Base-by-base conservation (phyloP, 1,284 basidiomycete species). In the Stygiomarasmius scandens region DNA sequence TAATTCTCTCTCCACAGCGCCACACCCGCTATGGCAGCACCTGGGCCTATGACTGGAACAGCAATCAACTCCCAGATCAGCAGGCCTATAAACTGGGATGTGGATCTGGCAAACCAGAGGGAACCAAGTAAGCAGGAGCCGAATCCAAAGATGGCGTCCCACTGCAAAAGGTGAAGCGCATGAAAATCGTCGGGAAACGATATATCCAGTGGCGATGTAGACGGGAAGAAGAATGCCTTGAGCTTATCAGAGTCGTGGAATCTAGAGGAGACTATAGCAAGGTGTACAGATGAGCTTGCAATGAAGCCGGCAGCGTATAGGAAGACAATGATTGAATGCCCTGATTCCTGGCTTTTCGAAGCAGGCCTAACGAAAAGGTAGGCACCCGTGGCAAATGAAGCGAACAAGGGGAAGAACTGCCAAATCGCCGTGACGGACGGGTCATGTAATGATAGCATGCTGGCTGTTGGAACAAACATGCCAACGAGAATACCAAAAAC, bases 1-100 rank as follows among this genome's bases (percentile, higher is more conserved):
- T 46, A 19, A 2, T 60, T 51, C 44, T 82, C 79, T 54, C 75
- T 68, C 78, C 80, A 81, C 48, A 79, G 61, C 16, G 75, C 66
- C 2, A 76, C 68, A 0, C 72, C 77, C 16, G 70, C 67, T 19
- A 80, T 64, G 9, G 77, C 74, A 48, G 80, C 78, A 2, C 77
- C 77, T 2, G 78, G 77, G 0, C 80, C 81, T 47, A 81, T 45
- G 1, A 71, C 22, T 2, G 73, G 60, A 11, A 69, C 70, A 2
- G 71, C 69, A 2, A 73, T 20, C 1, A 65, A 56, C 54, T 76
- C 67, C 80, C 79, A 82, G 19, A 67, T 24, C 19, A 68, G 9
- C n/a, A 74, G 57, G 8, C 50, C 49, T 14, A 57, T 22, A 9
- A 63, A 44, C 32, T 63, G 52, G 50, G 23, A 52, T 49, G 1